Base-by-base conservation (phyloP, 2,329 filamentous ascomycete genomes). In the Onygenales sp. region DNA sequence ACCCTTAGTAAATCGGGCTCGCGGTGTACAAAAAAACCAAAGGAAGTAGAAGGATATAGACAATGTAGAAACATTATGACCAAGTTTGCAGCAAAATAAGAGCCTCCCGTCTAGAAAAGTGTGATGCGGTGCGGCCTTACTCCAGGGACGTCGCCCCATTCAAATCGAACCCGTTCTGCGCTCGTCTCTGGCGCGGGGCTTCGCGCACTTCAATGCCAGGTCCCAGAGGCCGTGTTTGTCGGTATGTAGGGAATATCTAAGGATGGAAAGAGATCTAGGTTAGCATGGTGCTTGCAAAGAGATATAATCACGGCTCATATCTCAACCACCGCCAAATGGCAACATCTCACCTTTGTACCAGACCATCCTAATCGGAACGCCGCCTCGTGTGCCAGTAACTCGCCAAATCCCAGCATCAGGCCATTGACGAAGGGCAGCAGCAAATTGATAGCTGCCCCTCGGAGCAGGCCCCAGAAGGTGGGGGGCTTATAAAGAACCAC, bases 401-500 rank as follows among this genome's bases (percentile, higher is more conserved):
- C 93, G 61, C 93, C 93, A 65, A 98, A 96, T 2, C 93, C 93
- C 64, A 98, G 74, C 93, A 98, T 98, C 77, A 98, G 81, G 46
- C 93, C 93, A 73, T 98, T 98, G 65, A 98, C 83, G 65, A 98
- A 98, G 0, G 93, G 93, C 17, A 98, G 74, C 1, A 98, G 64
- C n/a, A 98, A 76, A 69, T 98, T 98, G 73, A 98, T 98, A 5
- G 91, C 90, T 13, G 90, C 88, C 39, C 93, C 89, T 52, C 92
- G 83, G 52, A 96, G 60, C 57, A 98, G 70, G 8, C 87, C 84
- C 88, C 88, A 95, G 44, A 94, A 64, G 0, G 90, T 94, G 2
- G 93, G 91, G 3, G 91, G 89, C 59, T 84, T 83, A 78, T 97
- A 98, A 46, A 97, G 80, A 47, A 95, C 85, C 62, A 95, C 71